Evolutionary conservation across 768 basidiomycete species (phyloP), one percentile per base, ranked within the genome.

Genomic region (Russula sp.): DNA sequence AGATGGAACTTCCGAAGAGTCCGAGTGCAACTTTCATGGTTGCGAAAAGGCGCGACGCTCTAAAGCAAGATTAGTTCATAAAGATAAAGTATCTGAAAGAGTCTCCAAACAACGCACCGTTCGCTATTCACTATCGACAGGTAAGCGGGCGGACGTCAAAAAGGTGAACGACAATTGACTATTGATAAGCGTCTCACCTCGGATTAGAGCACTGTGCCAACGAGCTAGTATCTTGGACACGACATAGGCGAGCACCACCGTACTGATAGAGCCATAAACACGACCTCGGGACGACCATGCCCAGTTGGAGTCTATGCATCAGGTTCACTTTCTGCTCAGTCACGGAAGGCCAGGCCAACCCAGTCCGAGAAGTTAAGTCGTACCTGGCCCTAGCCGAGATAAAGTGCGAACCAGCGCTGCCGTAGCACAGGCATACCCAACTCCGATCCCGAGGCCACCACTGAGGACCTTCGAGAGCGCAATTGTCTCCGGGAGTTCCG

Each of bases 381-480:
- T 38, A 30, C 55, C 53, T 49, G 62, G 30, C 52, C 30, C 48
- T 40, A 65, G 38, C 52, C 30, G 38, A 10, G 24, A 20, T 26
- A 38, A 50, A 16, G 28, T 18, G 57, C 63, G 66, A 28, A 48
- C 38, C n/a, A 63, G 51, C 14, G 53, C 57, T n/a, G 34, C 36
- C 18, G 36, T 54, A 36, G 24, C 44, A 24, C 48, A 51, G 22
- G 55, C 63, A 38, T 62, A 64, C 32, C 62, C 40, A 20, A 65
- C n/a, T 9, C 59, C 55, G 16, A 40, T n/a, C 10, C 60, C 46
- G n/a, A 66, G 24, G 9, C 53, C 61, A 10, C 92, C 93, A 69
- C 96, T 87, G 10, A 90, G 87, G 50, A 96, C 85, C 79, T 98
- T 98, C 79, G 92, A 96, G 79, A 98, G 92, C 46, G 95, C 96